These are phyloP conservation scores for Lecanicillium sp. DNA, from an alignment of 2,329 filamentous ascomycete genomes.

Conservation along the genomic window DNA sequence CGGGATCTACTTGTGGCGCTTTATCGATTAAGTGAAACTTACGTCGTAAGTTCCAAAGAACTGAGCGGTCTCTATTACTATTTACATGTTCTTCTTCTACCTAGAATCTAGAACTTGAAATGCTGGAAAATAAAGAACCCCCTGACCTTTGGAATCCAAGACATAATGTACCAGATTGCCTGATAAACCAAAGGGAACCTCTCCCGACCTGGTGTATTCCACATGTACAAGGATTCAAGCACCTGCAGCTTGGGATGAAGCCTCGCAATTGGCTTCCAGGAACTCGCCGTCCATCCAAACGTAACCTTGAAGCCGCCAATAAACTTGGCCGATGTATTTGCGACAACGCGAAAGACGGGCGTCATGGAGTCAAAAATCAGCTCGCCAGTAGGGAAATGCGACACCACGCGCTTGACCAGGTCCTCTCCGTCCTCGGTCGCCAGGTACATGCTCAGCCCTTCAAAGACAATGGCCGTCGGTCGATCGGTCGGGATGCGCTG, in stretches of 20 bases:
- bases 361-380: slow-evolving; percentile 16
- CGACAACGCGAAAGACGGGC: not conserved
- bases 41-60: too few relatives aligned
- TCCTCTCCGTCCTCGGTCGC: slow-evolving; percentile 14
- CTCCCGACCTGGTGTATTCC: not conserved
- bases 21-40: too few relatives aligned
- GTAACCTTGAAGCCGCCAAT: not conserved
- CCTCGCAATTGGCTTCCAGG: not conserved
- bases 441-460: slow-evolving; percentile 24
- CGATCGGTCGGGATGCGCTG: slow-evolving; percentile 19
- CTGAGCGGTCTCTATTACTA: too few relatives aligned
- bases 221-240: not conserved
- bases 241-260: not conserved
- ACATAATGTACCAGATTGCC: not conserved
- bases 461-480: slow-evolving; percentile 22
- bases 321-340: not conserved
- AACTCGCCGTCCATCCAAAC: not conserved
- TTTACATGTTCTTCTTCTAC: not conserved
- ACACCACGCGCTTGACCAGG: slow-evolving; percentile 16
- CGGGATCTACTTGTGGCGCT: too few relatives aligned
- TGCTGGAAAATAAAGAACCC: not conserved
- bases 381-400: slow-evolving; percentile 18
- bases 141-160: slow-evolving; percentile 1
- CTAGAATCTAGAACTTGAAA: not conserved
- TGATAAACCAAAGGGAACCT: not conserved